Evolutionary conservation across 345 rosid species (phyloP).

Genomic region (Boechera retrofracta): DNA sequence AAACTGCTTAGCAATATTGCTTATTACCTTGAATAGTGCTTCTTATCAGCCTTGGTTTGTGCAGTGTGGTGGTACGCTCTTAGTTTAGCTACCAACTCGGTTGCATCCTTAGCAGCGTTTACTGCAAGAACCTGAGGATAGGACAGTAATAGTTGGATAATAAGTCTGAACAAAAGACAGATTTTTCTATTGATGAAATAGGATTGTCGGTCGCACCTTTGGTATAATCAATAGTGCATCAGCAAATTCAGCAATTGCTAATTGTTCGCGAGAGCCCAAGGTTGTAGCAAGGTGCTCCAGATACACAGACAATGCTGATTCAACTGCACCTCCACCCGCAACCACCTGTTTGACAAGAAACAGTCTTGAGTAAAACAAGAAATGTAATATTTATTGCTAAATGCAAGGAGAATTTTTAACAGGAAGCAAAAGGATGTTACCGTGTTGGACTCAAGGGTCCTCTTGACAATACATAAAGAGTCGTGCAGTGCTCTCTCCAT

Average conservation of each 20-base stretch:
- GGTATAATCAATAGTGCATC: constrained; percentile 87
- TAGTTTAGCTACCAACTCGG: constrained; percentile 90
- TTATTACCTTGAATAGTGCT: constrained; percentile 79
- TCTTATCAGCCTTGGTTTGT: constrained; percentile 93
- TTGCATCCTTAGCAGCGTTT: constrained; percentile 96
- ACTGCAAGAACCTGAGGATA: constrained; percentile 83
- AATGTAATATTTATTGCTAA: neutral
- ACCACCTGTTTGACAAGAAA: constrained; percentile 66
- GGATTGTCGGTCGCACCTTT: constrained; percentile 56
- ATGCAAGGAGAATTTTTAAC: neutral
- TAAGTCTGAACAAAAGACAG: neutral
- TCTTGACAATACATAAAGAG: constrained; percentile 82
- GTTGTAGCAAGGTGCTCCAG: constrained; percentile 94
- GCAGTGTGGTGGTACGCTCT: constrained; percentile 96
- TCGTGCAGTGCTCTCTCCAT: constrained; percentile 98
- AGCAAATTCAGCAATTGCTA: constrained; percentile 96
- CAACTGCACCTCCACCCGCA: constrained; percentile 99
- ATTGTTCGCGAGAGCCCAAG: constrained; percentile 90
- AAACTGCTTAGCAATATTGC: neutral
- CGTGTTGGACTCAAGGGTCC: constrained; percentile 93
- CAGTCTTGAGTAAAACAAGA: constrained; percentile 7
- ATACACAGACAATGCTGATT: constrained; percentile 87
- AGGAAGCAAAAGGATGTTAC: constrained; percentile 49
- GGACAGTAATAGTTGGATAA: neutral
- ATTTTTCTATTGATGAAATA: neutral